Base-by-base conservation (phyloP, 768 basidiomycete species). In the Lanmaoa pseudosensibilis region DNA sequence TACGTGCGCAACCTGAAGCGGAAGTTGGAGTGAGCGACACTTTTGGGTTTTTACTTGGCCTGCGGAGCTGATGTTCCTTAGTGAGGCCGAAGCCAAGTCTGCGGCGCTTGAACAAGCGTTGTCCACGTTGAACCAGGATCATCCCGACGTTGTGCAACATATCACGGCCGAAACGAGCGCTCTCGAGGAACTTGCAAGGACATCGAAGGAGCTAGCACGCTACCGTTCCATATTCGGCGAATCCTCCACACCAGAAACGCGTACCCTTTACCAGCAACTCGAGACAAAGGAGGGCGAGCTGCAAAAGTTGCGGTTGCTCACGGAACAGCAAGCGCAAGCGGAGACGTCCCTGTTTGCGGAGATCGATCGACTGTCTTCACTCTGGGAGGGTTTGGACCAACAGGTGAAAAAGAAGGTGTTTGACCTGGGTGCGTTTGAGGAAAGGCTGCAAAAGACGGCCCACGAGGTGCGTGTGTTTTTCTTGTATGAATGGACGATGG, bases 331-430 rank as follows among this genome's bases (percentile, higher is more conserved):
- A 41, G 49, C 65, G 6, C 68, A 94, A 85, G 81, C 87, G 4
- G 88, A 93, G 65, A 77, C 84, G 15, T 82, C 89, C 19, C 74
- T 97, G 19, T 96, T 90, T 62, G 77, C 83, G 19, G 95, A 98
- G 72, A 73, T 98, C 7, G 94, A 96, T 57, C 85, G 86, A 59
- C 66, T 99, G 16, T 92, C 94, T 16, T 80, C 85, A 34, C 85
- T 92, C 0, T 98, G 94, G 92, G 92, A 96, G 65, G 74, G 80
- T 23, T 77, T 94, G 23, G 92, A 95, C 59, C 80, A 80, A 34
- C 90, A 92, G 61, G 80, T 93, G 38, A 84, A 88, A 64, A 88
- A 79, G 70, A 97, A 96, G 72, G 83, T 94, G 2, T 91, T 91
- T 61, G 89, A 94, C 52, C 78, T 97, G n/a, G 74, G 80, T 25